Evolutionary conservation across 1,284 basidiomycete genomes (phyloP), one percentile per base, ranked within the genome.

Genomic region (Trichosporon faecale): DNA sequence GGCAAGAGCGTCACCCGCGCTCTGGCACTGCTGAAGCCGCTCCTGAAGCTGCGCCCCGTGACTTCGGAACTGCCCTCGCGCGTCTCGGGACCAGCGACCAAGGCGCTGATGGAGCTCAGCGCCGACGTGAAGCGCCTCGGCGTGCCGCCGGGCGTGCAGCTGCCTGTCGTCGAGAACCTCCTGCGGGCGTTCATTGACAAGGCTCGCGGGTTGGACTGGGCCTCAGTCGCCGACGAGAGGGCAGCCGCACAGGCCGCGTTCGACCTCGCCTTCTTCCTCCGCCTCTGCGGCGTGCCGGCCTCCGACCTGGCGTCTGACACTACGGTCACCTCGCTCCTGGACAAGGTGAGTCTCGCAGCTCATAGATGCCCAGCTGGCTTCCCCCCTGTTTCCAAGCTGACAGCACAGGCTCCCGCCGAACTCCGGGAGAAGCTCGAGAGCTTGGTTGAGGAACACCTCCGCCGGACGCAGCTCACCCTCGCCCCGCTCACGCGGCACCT

Each of bases 401-500:
- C 70, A 29, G 23, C 12, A 8, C 55, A 68, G 70, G 66, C 67
- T 7, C 68, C 68, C 1, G 5, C 68, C 0, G 49, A 64, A 25
- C 66, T 67, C 35, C 55, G 44, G 29, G 11, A 14, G 5, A 46
- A 46, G 0, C 68, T 82, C 2, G 70, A 74, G 2, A 31, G 63
- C 8, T 74, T 78, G 23, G 69, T 78, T 12, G 66, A 72, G 23
- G 77, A 80, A 65, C 71, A 73, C 2, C 68, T 82, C 7, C 76
- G 77, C 7, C 76, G 78, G 3, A 75, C 74, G 1, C 82, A 82
- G 72, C 71, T 83, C 29, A 73, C 79, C 11, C 68, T 82, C 5
- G 60, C 74, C 31, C 80, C 80, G 4, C 74, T 81, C 5, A 61
- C 72, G 1, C 61, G 67, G 7, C 80, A 82, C 66, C 75, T 81